Percentiles rank a stretch among this genome's conserved stretches.
phyloP scores from a whole-genome alignment of 495 filamentous ascomycete genomes.

The Podospora conica region DNA sequence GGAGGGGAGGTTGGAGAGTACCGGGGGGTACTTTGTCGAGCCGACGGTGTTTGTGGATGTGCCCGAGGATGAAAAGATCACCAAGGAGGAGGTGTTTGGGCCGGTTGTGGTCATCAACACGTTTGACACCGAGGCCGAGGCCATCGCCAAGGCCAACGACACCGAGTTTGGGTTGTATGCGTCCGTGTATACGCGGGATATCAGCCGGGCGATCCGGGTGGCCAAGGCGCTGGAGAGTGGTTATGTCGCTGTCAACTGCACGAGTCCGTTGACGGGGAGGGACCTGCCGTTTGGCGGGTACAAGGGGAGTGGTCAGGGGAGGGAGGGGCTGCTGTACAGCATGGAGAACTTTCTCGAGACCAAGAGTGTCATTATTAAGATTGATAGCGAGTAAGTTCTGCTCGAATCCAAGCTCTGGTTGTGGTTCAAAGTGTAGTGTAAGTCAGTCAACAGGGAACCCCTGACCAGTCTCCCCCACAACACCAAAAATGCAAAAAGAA shows the following conservation, averaged over 20 bases:
- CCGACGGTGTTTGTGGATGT: conserved; percentile 69
- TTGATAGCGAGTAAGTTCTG: conserved; percentile 19
- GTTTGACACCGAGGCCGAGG: conserved; percentile 60
- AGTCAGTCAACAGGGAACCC: not conserved
- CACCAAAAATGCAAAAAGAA: not conserved
- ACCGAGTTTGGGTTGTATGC: conserved; percentile 70
- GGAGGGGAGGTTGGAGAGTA: conserved; percentile 17
- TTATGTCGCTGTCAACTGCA: conserved; percentile 39
- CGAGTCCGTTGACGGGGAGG: conserved; percentile 28
- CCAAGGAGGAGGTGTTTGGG: conserved; percentile 46
- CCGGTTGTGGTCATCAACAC: conserved; percentile 68
- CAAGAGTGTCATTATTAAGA: conserved; percentile 37
- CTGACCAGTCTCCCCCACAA: not conserved
- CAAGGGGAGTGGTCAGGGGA: conserved; percentile 37
- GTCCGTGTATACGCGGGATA: conserved; percentile 65
- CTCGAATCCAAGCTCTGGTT: not conserved
- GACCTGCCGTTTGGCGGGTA: conserved; percentile 42
- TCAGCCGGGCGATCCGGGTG: conserved; percentile 62
- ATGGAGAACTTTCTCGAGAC: conserved; percentile 47
- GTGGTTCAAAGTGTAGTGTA: not conserved
- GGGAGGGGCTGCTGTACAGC: conserved; percentile 36
- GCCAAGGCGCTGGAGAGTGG: conserved; percentile 64
- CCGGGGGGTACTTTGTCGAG: conserved; percentile 46
- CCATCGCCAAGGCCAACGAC: conserved; percentile 61
- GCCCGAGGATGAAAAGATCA: conserved; percentile 59